Conservation (phyloP, 345 rosid genomes). For the Citrus sp. region DNA sequence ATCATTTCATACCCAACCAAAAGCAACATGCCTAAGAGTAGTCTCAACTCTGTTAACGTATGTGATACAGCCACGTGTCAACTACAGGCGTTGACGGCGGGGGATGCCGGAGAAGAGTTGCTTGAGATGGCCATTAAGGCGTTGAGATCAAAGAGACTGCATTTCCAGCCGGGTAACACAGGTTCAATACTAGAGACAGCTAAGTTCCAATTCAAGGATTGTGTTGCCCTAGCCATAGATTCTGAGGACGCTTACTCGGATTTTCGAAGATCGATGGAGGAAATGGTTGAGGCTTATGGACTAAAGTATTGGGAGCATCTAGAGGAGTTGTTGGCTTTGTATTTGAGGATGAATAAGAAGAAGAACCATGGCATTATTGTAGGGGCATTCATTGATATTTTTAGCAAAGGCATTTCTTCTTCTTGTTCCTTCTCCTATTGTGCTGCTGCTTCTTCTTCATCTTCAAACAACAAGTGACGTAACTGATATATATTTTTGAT, state of each 20-base stretch:
- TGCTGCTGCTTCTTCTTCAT: too few relatives aligned
- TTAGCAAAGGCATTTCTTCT: too few relatives aligned
- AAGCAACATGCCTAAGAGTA: not conserved
- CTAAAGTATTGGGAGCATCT: constrained; percentile 22
- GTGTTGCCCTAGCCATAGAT: not conserved
- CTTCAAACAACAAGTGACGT: too few relatives aligned
- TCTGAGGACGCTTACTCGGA: constrained; percentile 27
- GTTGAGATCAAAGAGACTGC: constrained; percentile 33
- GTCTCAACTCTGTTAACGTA: not conserved
- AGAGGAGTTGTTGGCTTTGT: constrained; percentile 31
- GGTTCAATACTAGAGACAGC: constrained; percentile 23
- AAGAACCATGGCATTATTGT: constrained; percentile 34
- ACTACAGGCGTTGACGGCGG: not conserved
- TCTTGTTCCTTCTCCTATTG: too few relatives aligned
- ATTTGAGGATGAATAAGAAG: constrained; percentile 26
- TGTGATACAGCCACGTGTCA: not conserved
- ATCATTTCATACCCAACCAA: constrained; percentile 4
- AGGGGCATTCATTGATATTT: constrained; percentile 13
- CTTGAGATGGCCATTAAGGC: constrained; percentile 17
- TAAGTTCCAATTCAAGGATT: constrained; percentile 14
- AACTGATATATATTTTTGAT: too few relatives aligned
- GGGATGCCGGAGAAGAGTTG: not conserved
- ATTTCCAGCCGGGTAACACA: constrained; percentile 26
- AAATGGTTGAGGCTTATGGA: constrained; percentile 19
- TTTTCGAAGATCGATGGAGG: constrained; percentile 37